A percentile compares a stretch with the other conserved stretches of the same genome.
These are phyloP conservation scores for Triangularia setosa DNA, from an alignment of 2,329 filamentous ascomycete species.

Conservation along the genomic window DNA sequence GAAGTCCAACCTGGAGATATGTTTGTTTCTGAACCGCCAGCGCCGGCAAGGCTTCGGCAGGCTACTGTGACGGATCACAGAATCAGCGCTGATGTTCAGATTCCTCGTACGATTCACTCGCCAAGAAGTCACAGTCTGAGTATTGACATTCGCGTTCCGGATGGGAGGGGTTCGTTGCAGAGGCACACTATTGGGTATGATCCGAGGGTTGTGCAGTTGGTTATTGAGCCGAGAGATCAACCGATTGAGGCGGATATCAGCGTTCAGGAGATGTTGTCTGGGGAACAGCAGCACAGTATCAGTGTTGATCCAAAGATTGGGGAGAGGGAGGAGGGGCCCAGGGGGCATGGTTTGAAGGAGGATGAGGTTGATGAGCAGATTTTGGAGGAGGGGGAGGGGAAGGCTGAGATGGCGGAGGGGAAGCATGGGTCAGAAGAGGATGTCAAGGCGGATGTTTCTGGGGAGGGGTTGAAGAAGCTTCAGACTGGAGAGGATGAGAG, in stretches of 20 bases:
- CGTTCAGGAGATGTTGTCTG: not conserved
- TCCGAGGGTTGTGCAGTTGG: not conserved
- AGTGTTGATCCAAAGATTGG: not conserved
- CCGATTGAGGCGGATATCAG: constrained; percentile 3
- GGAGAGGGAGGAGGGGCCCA: not conserved
- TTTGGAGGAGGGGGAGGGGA: not conserved
- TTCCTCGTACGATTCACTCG: not conserved
- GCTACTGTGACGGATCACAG: constrained; percentile 1
- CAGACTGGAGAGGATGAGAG: constrained; percentile 10
- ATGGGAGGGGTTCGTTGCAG: not conserved
- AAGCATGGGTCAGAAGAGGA: constrained; percentile 3
- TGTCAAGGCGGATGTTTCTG: not conserved
- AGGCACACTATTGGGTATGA: not conserved
- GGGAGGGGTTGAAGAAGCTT: not conserved
- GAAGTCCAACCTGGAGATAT: not conserved
- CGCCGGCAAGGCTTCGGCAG: not conserved
- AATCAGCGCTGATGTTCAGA: constrained; percentile 5
- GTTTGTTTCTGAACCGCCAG: not conserved
- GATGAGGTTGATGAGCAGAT: not conserved
- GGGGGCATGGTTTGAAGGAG: not conserved
- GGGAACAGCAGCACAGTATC: not conserved
- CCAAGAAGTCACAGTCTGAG: constrained; percentile 1
- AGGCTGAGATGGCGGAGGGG: not conserved
- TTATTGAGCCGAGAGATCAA: not conserved
- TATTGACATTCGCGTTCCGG: not conserved